Percentiles rank a stretch among this genome's conserved stretches.
Conservation (phyloP, 805 yeast genomes). For the Wickerhamiella sorbophila region DNA sequence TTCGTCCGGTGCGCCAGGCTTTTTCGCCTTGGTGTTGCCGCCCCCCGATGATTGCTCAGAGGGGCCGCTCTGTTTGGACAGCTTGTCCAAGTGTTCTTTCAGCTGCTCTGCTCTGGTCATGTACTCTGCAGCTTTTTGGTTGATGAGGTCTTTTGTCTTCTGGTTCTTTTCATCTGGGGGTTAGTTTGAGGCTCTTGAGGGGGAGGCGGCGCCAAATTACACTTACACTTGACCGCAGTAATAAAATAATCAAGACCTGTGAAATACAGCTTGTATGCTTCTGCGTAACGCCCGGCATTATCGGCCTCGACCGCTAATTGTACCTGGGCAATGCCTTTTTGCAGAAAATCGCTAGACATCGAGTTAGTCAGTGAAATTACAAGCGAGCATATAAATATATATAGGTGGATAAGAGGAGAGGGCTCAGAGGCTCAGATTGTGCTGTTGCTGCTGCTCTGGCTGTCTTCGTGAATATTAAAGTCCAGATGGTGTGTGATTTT, state of each 20-base stretch:
- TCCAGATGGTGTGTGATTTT: neutral
- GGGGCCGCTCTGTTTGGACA: constrained; percentile 31
- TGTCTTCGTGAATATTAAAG: neutral
- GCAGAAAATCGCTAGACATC: constrained; percentile 48
- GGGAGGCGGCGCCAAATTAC: constrained; percentile 17
- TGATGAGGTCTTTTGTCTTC: constrained; percentile 73
- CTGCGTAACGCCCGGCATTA: constrained; percentile 76
- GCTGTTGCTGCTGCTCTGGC: no score
- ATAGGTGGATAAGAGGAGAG: neutral
- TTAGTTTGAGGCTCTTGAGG: neutral
- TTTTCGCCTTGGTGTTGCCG: constrained; percentile 38
- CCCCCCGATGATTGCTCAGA: constrained; percentile 42
- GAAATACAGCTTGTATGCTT: constrained; percentile 85
- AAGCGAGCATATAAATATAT: constrained; percentile 1
- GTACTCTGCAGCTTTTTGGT: constrained; percentile 83
- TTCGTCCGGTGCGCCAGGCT: constrained; percentile 33
- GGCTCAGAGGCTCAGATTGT: no score
- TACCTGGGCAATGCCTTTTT: constrained; percentile 88
- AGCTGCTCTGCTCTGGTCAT: constrained; percentile 85
- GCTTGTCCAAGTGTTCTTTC: constrained; percentile 71
- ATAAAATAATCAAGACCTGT: constrained; percentile 88
- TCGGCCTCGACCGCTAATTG: constrained; percentile 94
- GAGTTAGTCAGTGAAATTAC: neutral
- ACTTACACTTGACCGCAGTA: constrained; percentile 67
- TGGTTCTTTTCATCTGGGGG: constrained; percentile 63